These are phyloP conservation scores for Linderina pennispora DNA, from an alignment of 192 early-diverging fungal genomes.

Conservation along the genomic window DNA sequence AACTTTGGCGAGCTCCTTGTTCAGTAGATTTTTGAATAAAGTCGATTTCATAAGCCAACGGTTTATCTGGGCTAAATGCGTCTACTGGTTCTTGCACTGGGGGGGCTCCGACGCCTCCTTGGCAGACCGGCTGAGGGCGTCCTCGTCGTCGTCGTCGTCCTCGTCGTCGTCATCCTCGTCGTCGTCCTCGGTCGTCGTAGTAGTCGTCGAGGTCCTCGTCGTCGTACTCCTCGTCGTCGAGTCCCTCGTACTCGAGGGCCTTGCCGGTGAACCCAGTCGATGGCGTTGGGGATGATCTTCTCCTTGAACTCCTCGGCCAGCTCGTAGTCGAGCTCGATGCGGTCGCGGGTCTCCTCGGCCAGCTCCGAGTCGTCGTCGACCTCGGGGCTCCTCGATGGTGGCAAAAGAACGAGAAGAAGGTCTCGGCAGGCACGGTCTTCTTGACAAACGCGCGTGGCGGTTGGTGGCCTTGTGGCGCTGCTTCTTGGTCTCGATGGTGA, in stretches of 20 bases:
- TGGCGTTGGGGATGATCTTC: conserved; percentile 89
- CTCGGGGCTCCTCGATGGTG: conserved; percentile 66
- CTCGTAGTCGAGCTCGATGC: conserved; percentile 92
- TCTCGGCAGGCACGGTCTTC: conserved; percentile 91
- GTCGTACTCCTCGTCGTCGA: conserved; percentile 30
- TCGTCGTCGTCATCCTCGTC: conserved; percentile 30
- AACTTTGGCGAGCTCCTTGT: conserved; percentile 37
- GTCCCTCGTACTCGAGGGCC: conserved; percentile 72
- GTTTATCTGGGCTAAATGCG: too few relatives aligned
- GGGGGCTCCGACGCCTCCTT: conserved; percentile 46
- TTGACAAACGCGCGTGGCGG: conserved; percentile 95
- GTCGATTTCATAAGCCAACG: background rate
- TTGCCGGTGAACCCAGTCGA: conserved; percentile 99
- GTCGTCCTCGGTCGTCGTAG: conserved; percentile 44
- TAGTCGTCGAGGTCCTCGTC: conserved; percentile 38
- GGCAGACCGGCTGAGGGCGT: conserved; percentile 37
- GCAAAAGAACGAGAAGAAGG: conserved; percentile 98
- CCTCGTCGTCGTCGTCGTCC: conserved; percentile 36
- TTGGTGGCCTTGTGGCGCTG: conserved; percentile 99
- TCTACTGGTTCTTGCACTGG: conserved; percentile 50
- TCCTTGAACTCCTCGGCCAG: conserved; percentile 98
- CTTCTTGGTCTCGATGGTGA: conserved; percentile 95
- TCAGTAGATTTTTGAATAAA: conserved; percentile 15
- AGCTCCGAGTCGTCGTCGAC: conserved; percentile 67
- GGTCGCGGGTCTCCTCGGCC: conserved; percentile 74